phyloP scores from a whole-genome alignment of 2,329 filamentous ascomycete species.

The Shiraia sp. region DNA sequence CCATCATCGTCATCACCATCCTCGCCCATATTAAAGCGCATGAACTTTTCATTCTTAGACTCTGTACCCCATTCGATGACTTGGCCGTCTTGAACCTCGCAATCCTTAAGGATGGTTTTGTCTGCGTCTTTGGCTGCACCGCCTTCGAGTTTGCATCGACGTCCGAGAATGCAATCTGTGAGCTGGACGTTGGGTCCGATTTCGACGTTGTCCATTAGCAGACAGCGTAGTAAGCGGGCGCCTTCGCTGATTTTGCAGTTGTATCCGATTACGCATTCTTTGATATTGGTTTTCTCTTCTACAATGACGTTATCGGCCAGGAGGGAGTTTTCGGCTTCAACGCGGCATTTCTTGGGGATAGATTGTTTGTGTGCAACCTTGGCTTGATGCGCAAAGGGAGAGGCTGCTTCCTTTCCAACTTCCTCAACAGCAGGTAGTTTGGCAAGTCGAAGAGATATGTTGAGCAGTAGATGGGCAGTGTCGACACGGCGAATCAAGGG shows the following conservation, averaged over 20 bases:
- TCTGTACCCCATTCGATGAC: conserved; percentile 74
- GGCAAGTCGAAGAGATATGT: conserved; percentile 81
- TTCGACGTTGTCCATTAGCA: conserved; percentile 90
- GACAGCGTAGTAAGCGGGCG: conserved; percentile 82
- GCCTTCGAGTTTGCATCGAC: conserved; percentile 80
- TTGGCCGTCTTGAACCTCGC: conserved; percentile 86
- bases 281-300: conserved; percentile 88
- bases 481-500: conserved; percentile 86
- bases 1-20: conserved; percentile 1
- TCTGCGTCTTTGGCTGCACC: conserved; percentile 57
- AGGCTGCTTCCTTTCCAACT: conserved; percentile 54
- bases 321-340: conserved; percentile 79
- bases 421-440: conserved; percentile 77
- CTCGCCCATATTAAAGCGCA: background rate
- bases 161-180: conserved; percentile 84
- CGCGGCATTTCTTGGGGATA: conserved; percentile 77
- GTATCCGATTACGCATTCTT: conserved; percentile 85
- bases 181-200: conserved; percentile 83
- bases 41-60: conserved; percentile 24
- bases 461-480: conserved; percentile 78
- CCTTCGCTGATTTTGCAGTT: conserved; percentile 85
- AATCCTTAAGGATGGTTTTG: conserved; percentile 72
- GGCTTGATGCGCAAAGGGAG: conserved; percentile 74
- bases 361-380: conserved; percentile 85
- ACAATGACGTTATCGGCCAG: conserved; percentile 88